Percentiles rank a stretch among this genome's conserved stretches.
phyloP scores from a whole-genome alignment of 73 alveolate species.

The Paramecium biaurelia region DNA sequence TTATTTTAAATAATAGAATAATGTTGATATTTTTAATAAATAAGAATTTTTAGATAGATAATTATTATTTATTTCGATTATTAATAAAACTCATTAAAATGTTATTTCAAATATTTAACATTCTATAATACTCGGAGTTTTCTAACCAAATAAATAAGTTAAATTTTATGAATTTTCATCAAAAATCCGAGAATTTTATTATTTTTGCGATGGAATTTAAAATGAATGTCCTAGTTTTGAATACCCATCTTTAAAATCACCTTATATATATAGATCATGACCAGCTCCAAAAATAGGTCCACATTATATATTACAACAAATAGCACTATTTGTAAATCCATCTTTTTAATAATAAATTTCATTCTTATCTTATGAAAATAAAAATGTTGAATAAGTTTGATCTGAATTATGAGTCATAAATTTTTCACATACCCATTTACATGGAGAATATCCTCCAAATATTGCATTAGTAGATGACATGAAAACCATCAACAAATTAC shows the following conservation, averaged over 20 bases:
- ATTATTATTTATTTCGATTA: no score
- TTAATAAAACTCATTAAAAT: background rate
- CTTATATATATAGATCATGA: conserved; percentile 54
- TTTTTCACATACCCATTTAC: background rate
- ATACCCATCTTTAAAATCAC: background rate
- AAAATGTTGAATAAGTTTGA: conserved; percentile 20
- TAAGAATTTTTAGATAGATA: background rate
- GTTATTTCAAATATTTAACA: background rate
- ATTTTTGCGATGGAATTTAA: background rate
- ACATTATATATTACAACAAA: conserved; percentile 55
- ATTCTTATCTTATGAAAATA: conserved; percentile 63
- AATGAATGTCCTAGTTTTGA: background rate
- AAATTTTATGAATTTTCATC: background rate
- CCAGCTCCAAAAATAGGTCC: conserved; percentile 71
- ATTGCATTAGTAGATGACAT: background rate
- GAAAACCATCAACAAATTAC: background rate
- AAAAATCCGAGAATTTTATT: background rate
- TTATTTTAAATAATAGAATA: no score
- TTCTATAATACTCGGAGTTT: background rate
- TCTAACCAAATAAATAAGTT: background rate
- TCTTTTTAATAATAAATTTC: conserved; percentile 44
- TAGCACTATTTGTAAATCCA: background rate
- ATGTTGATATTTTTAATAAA: no score
- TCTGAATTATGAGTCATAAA: background rate
- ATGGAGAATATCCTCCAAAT: background rate